phyloP scores from a whole-genome alignment of 495 filamentous ascomycete genomes.

The Elasticomyces elasticus region DNA sequence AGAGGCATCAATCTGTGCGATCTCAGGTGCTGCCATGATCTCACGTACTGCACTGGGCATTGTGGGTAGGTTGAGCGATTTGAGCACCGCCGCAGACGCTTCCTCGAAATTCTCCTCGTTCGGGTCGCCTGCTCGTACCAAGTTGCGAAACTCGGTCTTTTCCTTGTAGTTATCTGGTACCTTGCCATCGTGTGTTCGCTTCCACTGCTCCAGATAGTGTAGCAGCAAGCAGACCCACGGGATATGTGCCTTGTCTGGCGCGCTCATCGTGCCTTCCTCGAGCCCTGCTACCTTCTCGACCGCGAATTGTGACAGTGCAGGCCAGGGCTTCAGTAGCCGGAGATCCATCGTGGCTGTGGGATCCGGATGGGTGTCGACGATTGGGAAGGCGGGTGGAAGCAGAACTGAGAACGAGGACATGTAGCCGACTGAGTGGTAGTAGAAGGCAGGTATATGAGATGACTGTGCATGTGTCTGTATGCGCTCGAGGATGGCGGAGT shows the following conservation, averaged over 20 bases:
- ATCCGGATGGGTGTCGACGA: constrained; percentile 94
- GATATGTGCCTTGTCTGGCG: constrained; percentile 84
- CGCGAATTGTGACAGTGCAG: constrained; percentile 61
- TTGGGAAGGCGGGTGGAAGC: constrained; percentile 70
- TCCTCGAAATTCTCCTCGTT: constrained; percentile 99
- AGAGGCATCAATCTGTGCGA: constrained; percentile 32
- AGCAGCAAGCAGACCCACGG: constrained; percentile 80
- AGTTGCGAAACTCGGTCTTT: constrained; percentile 68
- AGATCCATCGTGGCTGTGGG: constrained; percentile 76
- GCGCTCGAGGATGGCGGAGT: constrained; percentile 41
- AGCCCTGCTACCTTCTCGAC: constrained; percentile 53
- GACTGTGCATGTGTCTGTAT: constrained; percentile 49
- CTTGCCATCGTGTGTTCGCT: constrained; percentile 55
- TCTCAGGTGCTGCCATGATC: constrained; percentile 56
- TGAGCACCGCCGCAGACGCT: constrained; percentile 76
- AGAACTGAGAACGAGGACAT: constrained; percentile 72
- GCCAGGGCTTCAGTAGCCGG: constrained; percentile 78
- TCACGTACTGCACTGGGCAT: constrained; percentile 60
- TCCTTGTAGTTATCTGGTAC: constrained; percentile 69
- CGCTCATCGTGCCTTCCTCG: constrained; percentile 32
- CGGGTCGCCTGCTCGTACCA: constrained; percentile 61
- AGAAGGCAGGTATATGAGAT: constrained; percentile 63
- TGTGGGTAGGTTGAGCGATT: constrained; percentile 58
- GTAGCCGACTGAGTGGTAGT: constrained; percentile 80
- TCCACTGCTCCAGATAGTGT: constrained; percentile 81